phyloP scores from a whole-genome alignment of 768 basidiomycete genomes.

The Amanita thiersii region DNA sequence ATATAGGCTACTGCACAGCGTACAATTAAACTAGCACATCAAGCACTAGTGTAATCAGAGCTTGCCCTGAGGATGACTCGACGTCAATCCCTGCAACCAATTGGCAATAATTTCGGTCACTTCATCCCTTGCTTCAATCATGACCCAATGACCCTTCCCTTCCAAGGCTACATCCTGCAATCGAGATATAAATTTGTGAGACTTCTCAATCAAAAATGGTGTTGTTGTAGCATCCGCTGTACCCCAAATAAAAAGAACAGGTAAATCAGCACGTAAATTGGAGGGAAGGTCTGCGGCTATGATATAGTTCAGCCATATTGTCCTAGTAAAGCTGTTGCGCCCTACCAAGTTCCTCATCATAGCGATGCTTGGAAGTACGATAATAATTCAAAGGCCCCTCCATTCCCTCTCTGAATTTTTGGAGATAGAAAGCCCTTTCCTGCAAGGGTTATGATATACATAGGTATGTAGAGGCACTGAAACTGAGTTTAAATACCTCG shows the following conservation, averaged over 20 bases:
- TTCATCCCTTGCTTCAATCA: slow-evolving; percentile 52
- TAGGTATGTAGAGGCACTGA: not conserved
- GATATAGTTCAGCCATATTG: slow-evolving; percentile 1
- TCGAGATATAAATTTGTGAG: slow-evolving; percentile 40
- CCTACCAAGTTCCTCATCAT: slow-evolving; percentile 54
- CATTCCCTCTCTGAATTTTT: slow-evolving; percentile 44
- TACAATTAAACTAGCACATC: too few relatives aligned
- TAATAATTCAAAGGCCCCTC: slow-evolving; percentile 74
- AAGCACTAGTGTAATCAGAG: too few relatives aligned
- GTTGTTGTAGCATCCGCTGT: slow-evolving; percentile 44
- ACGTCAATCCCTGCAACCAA: slow-evolving; percentile 35
- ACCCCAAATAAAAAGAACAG: slow-evolving; percentile 56
- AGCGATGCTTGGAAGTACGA: slow-evolving; percentile 49
- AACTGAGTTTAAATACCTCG: too few relatives aligned
- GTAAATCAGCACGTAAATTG: slow-evolving; percentile 37
- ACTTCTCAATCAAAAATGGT: slow-evolving; percentile 29
- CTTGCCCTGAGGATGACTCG: slow-evolving; percentile 12
- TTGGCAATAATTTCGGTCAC: slow-evolving; percentile 39
- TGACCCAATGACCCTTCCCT: slow-evolving; percentile 60
- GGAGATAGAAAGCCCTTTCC: slow-evolving; percentile 49
- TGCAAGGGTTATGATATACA: slow-evolving; percentile 15
- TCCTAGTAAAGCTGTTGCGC: not conserved
- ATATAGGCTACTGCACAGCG: too few relatives aligned
- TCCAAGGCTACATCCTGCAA: slow-evolving; percentile 46
- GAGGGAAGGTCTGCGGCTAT: slow-evolving; percentile 36